Conservation (phyloP, 805 yeast genomes). For the Candida golubevii region DNA sequence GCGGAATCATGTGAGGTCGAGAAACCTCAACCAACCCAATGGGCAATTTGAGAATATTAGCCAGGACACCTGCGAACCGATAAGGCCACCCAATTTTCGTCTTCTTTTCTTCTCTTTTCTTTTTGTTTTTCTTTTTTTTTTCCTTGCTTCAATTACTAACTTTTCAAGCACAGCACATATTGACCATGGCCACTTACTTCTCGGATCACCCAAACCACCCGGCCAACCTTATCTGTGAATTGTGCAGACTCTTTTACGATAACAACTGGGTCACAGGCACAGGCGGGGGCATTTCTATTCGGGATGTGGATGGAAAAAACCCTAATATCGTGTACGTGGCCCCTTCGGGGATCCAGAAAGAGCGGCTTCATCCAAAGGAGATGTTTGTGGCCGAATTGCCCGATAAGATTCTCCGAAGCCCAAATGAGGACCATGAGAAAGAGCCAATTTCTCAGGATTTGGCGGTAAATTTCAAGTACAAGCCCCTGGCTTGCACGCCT, state of each 20-base stretch:
- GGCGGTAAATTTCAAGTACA: constrained; percentile 44
- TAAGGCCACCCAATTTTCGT: no score
- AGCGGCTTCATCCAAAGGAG: constrained; percentile 74
- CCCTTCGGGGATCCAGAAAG: constrained; percentile 96
- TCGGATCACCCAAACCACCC: constrained; percentile 58
- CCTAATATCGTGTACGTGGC: constrained; percentile 65
- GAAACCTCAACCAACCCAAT: no score
- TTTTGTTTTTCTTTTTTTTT: no score
- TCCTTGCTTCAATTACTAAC: no score
- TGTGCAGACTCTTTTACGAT: constrained; percentile 70
- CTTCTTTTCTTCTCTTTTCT: no score
- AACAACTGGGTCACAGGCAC: constrained; percentile 95
- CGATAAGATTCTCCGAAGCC: constrained; percentile 54
- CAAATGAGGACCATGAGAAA: constrained; percentile 31
- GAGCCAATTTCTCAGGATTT: constrained; percentile 26
- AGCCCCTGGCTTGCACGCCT: constrained; percentile 95
- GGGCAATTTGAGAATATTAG: no score
- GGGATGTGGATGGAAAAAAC: constrained; percentile 41
- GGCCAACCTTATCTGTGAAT: constrained; percentile 77
- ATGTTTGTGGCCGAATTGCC: constrained; percentile 70
- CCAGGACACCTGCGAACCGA: no score
- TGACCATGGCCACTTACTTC: constrained; percentile 5
- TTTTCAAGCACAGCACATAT: neutral
- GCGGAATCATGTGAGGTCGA: constrained; percentile 3
- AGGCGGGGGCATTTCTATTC: constrained; percentile 89